phyloP scores from a whole-genome alignment of 2,329 filamentous ascomycete species.

The Colletotrichum caudatum region DNA sequence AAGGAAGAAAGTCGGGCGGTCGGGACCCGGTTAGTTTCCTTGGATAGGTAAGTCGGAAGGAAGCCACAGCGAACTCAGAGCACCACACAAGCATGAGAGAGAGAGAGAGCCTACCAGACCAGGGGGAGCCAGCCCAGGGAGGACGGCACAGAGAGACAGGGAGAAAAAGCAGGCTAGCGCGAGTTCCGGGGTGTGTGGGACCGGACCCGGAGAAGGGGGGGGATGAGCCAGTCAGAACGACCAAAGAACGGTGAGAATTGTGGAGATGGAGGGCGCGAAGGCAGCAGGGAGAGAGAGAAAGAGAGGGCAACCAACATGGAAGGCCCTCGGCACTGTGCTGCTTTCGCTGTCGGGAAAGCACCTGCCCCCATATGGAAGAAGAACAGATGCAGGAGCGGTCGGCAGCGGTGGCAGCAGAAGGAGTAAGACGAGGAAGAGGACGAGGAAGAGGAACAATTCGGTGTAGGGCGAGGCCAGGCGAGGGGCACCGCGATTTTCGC shows the following conservation, averaged over 20 bases:
- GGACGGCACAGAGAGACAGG: conserved; percentile 16
- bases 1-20: conserved; percentile 31
- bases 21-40: conserved; percentile 25
- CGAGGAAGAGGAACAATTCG: conserved; percentile 20
- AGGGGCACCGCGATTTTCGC: conserved; percentile 8
- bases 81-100: background rate
- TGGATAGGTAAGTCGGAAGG: conserved; percentile 16
- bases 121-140: background rate
- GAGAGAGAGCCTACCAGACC: background rate
- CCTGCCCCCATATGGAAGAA: background rate
- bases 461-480: background rate
- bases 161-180: conserved; percentile 10
- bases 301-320: background rate
- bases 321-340: background rate
- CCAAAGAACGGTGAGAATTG: conserved; percentile 37
- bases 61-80: conserved; percentile 12
- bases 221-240: conserved; percentile 41
- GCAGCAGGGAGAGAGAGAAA: conserved; percentile 26
- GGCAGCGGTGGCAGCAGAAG: conserved; percentile 28
- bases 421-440: conserved; percentile 9
- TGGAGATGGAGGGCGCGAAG: conserved; percentile 47
- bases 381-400: conserved; percentile 9
- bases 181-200: conserved; percentile 22
- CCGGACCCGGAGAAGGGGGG: conserved; percentile 22
- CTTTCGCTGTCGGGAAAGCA: background rate